Conservation (phyloP, 371 early-diverging fungal genomes). For the Aphelidium insulamus region DNA sequence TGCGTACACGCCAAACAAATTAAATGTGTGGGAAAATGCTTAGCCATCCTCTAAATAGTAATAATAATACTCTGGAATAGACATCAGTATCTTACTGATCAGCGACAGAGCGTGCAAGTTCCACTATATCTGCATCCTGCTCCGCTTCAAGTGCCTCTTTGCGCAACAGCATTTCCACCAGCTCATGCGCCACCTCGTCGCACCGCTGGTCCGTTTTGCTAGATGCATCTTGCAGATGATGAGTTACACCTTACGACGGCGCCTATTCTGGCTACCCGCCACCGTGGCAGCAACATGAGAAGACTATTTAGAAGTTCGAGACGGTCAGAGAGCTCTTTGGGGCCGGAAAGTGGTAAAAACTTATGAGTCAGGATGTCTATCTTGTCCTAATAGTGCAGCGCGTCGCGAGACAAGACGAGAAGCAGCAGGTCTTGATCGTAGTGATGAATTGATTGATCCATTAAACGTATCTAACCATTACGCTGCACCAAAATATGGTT, state of each 20-base stretch:
- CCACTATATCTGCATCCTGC: conserved; percentile 5
- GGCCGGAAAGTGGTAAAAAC: conserved; percentile 74
- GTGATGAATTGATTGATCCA: conserved; percentile 69
- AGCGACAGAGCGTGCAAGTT: too few species aligned
- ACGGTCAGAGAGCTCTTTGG: conserved; percentile 43
- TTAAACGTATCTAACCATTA: conserved; percentile 43
- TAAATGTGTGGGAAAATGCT: too few species aligned
- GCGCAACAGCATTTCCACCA: conserved; percentile 69
- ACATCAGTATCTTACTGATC: background rate
- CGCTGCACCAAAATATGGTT: too few species aligned
- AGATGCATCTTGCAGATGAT: conserved; percentile 60
- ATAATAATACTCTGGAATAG: too few species aligned
- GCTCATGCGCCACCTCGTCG: conserved; percentile 37
- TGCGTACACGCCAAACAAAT: too few species aligned
- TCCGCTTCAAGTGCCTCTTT: conserved; percentile 32
- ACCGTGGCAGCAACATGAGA: conserved; percentile 46
- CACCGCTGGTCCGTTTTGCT: conserved; percentile 34
- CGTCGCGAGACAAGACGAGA: conserved; percentile 39
- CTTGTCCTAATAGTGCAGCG: conserved; percentile 32
- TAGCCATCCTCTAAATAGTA: too few species aligned
- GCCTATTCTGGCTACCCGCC: conserved; percentile 49
- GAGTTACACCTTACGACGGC: conserved; percentile 60
- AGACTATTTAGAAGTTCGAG: conserved; percentile 48
- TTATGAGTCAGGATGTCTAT: conserved; percentile 68
- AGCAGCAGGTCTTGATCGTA: conserved; percentile 71